Conservation (phyloP, 805 yeast genomes). For the Cyberlindnera galapagoensis region DNA sequence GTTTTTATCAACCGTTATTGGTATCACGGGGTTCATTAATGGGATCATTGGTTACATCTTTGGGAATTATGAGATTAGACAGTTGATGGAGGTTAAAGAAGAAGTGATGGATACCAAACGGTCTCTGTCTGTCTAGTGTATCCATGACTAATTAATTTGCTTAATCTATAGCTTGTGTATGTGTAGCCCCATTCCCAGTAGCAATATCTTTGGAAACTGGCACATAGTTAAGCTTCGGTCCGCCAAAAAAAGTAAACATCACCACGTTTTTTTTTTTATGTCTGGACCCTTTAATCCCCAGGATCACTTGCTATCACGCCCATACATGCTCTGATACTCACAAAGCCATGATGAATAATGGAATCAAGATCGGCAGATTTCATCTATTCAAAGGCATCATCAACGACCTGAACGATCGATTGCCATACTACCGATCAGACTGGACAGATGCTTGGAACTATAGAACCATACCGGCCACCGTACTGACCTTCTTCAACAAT, state of each 20-base stretch:
- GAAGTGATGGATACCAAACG: conserved; percentile 45
- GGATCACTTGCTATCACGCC: no score
- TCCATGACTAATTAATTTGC: background rate
- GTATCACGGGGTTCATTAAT: conserved; percentile 62
- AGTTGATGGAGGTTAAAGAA: conserved; percentile 63
- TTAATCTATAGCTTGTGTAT: no score
- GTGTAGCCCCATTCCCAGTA: no score
- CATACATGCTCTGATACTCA: no score
- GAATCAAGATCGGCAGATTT: conserved; percentile 1
- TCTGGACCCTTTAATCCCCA: no score
- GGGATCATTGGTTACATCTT: conserved; percentile 76
- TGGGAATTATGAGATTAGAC: conserved; percentile 75
- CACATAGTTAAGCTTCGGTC: no score
- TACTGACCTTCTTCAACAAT: conserved; percentile 84
- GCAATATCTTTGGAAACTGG: no score
- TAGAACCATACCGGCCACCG: conserved; percentile 78
- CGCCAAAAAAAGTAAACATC: no score
- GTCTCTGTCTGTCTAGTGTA: no score
- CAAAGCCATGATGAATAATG: no score
- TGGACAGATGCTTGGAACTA: conserved; percentile 81
- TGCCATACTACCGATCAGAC: conserved; percentile 70
- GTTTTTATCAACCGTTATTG: conserved; percentile 45
- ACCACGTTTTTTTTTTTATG: no score
- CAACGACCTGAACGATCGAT: conserved; percentile 29
- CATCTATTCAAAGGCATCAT: conserved; percentile 28